phyloP scores from a whole-genome alignment of 257 asterid genomes.

The Rehmannia glutinosa region DNA sequence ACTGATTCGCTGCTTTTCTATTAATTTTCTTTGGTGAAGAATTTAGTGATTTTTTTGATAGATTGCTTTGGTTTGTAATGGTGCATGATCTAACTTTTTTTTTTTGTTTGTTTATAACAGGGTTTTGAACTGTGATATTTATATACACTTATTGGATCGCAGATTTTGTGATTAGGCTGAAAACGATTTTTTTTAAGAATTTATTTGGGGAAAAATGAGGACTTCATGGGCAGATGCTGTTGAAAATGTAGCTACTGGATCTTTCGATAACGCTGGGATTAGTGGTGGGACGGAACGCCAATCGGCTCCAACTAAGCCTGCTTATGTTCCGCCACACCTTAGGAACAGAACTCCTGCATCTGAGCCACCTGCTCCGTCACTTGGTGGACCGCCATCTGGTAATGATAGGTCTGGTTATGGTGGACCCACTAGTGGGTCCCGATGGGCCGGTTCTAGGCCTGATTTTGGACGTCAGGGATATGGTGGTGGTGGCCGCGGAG shows the following conservation, averaged over 20 bases:
- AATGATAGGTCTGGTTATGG: constrained; percentile 50
- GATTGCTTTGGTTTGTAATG: constrained; percentile 13
- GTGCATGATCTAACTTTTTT: constrained; percentile 17
- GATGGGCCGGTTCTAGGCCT: constrained; percentile 55
- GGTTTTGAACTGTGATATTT: neutral
- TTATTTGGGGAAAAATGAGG: constrained; percentile 35
- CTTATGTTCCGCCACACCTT: constrained; percentile 86
- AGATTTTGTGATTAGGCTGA: constrained; percentile 2
- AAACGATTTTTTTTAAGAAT: neutral
- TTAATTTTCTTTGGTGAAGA: neutral
- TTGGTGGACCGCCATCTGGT: constrained; percentile 48
- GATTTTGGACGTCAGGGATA: constrained; percentile 54
- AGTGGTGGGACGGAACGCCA: constrained; percentile 35
- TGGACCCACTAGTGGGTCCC: constrained; percentile 47
- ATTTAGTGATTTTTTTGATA: neutral
- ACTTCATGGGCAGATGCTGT: constrained; percentile 88
- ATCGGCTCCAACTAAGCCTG: constrained; percentile 47
- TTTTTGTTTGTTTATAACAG: neutral
- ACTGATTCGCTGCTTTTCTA: neutral
- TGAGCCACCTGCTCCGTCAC: constrained; percentile 49
- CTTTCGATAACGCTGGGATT: constrained; percentile 41
- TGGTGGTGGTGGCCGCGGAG: constrained; percentile 50
- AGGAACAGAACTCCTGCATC: constrained; percentile 54
- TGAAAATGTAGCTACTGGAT: constrained; percentile 50
- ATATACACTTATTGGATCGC: constrained; percentile 1